Percentiles rank a stretch among this genome's conserved stretches.
phyloP scores from a whole-genome alignment of 2,329 filamentous ascomycete species.

The Sphaceloma murrayae region DNA sequence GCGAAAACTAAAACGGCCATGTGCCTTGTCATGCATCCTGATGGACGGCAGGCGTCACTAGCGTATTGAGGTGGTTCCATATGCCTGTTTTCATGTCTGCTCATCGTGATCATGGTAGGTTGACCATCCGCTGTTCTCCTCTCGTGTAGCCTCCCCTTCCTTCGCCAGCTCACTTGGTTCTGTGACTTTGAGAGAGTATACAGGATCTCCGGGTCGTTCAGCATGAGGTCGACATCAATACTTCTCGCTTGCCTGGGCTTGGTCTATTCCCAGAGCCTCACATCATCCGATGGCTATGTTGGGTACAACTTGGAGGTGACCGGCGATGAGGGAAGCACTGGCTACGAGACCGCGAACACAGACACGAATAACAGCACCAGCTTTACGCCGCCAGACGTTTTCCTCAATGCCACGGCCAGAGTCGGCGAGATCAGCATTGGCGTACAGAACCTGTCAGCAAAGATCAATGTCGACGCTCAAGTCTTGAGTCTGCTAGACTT shows the following conservation, averaged over 20 bases:
- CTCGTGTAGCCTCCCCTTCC: neutral
- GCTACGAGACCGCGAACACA: constrained; percentile 35
- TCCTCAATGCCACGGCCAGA: constrained; percentile 49
- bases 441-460: constrained; percentile 51
- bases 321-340: constrained; percentile 31
- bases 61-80: constrained; percentile 4
- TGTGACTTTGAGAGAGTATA: constrained; percentile 2
- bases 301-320: constrained; percentile 27
- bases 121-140: neutral
- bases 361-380: constrained; percentile 30
- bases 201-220: constrained; percentile 5
- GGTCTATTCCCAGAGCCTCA: constrained; percentile 18
- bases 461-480: constrained; percentile 51
- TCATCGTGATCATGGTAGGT: constrained; percentile 1
- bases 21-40: neutral
- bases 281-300: constrained; percentile 25
- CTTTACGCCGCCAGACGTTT: constrained; percentile 47
- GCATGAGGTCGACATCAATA: constrained; percentile 9
- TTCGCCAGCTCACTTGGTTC: neutral
- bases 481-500: constrained; percentile 50
- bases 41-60: constrained; percentile 6
- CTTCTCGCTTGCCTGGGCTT: constrained; percentile 13
- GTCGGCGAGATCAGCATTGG: constrained; percentile 51
- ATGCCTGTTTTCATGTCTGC: constrained; percentile 3
- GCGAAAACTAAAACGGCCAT: neutral